phyloP scores from a whole-genome alignment of 2,329 filamentous ascomycete species.

The Scytalidium sp. region DNA sequence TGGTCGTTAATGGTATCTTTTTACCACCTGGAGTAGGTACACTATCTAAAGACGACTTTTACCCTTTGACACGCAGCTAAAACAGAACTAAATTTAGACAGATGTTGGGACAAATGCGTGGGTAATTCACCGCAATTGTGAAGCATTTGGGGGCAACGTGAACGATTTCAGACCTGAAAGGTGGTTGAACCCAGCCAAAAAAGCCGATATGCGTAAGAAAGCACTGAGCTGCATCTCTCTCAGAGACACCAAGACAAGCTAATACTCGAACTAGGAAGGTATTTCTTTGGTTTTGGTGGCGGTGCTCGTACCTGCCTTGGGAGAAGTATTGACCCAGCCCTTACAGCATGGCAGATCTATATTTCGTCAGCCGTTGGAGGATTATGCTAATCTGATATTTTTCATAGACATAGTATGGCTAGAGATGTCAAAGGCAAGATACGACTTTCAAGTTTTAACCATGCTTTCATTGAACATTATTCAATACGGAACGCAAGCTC shows the following conservation, averaged over 20 bases:
- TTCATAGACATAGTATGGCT: neutral
- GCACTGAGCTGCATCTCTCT: neutral
- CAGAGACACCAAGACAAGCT: neutral
- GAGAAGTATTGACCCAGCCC: constrained; percentile 35
- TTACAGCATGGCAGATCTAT: no score
- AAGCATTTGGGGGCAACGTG: constrained; percentile 41
- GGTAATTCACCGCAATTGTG: constrained; percentile 34
- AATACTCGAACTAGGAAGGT: neutral
- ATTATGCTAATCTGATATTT: neutral
- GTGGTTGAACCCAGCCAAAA: constrained; percentile 39
- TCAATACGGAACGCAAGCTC: neutral
- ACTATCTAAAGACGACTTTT: neutral
- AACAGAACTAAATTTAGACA: no score
- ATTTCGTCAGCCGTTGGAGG: neutral
- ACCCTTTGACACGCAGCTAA: neutral
- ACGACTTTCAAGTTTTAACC: neutral
- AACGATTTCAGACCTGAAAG: constrained; percentile 44
- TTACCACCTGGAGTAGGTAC: constrained; percentile 27
- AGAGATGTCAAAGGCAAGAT: neutral
- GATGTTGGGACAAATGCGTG: constrained; percentile 38
- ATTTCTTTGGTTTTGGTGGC: constrained; percentile 31
- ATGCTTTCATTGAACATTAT: neutral
- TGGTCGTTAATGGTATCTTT: constrained; percentile 31
- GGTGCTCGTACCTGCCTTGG: constrained; percentile 40
- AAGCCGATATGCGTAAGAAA: constrained; percentile 4